Percentiles rank a stretch among this genome's conserved stretches.
Evolutionary conservation across 495 filamentous ascomycete species (phyloP).

Genomic region (Hypoxylon subgilvum): DNA sequence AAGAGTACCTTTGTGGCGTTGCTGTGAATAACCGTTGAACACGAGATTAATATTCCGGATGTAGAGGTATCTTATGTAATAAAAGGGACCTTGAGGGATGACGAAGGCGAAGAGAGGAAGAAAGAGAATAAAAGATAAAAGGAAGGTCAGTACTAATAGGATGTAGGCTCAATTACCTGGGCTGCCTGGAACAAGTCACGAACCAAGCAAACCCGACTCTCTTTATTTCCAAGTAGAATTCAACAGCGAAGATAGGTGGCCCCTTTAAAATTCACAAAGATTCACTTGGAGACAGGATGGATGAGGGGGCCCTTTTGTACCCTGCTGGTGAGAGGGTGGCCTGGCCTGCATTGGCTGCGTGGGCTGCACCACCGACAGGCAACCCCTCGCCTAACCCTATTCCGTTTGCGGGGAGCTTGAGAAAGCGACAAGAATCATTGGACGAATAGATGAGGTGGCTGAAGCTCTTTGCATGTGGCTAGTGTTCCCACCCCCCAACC

Average conservation of each 20-base stretch:
- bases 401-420: slow-evolving; percentile 38
- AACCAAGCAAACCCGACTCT: background rate
- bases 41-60: too few species aligned
- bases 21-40: background rate
- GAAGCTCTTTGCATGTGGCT: slow-evolving; percentile 18
- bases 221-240: background rate
- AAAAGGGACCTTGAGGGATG: too few species aligned
- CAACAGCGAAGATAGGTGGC: background rate
- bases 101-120: background rate
- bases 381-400: slow-evolving; percentile 24
- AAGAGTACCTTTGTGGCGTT: background rate
- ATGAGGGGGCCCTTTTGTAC: slow-evolving; percentile 40
- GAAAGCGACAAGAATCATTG: slow-evolving; percentile 7
- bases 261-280: slow-evolving; percentile 25
- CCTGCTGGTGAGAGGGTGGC: slow-evolving; percentile 34
- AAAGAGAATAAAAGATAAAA: slow-evolving; percentile 1
- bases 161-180: background rate
- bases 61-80: too few species aligned
- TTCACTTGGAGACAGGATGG: slow-evolving; percentile 31
- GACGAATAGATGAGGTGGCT: slow-evolving; percentile 18
- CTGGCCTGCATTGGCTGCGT: slow-evolving; percentile 24
- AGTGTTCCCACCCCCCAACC: background rate
- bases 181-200: slow-evolving; percentile 15
- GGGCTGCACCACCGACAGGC: slow-evolving; percentile 17
- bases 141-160: background rate